Percentiles rank a stretch among this genome's conserved stretches.
Evolutionary conservation across 1,284 basidiomycete genomes (phyloP).

Genomic region (Pisolithus thermaeus): DNA sequence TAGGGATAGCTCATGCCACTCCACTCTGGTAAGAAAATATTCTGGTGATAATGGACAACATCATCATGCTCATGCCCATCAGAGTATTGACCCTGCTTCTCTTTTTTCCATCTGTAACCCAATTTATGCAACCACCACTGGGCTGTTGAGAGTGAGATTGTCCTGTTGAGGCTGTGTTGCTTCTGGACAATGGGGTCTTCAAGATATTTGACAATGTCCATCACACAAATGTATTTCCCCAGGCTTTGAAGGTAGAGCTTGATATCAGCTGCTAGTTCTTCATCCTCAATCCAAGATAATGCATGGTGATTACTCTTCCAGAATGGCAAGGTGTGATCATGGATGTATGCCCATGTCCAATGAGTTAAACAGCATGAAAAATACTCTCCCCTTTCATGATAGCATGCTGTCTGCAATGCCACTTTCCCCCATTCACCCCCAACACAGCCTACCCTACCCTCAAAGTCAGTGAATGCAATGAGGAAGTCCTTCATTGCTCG

Average conservation of each 20-base stretch:
- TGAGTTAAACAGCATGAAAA: too few relatives aligned
- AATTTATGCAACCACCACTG: conserved; percentile 21
- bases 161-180: conserved; percentile 12
- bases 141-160: conserved; percentile 20
- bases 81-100: conserved; percentile 20
- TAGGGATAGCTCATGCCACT: background rate
- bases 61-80: conserved; percentile 26
- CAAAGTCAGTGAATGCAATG: too few relatives aligned
- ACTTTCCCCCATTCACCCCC: too few relatives aligned
- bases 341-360: background rate
- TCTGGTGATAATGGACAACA: conserved; percentile 10
- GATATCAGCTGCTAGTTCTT: conserved; percentile 1
- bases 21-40: conserved; percentile 13
- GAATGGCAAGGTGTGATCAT: background rate
- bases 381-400: too few relatives aligned
- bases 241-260: conserved; percentile 18
- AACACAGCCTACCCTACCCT: too few relatives aligned
- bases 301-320: background rate
- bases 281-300: conserved; percentile 15
- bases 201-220: conserved; percentile 20
- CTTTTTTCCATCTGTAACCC: conserved; percentile 18
- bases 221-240: conserved; percentile 25
- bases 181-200: conserved; percentile 4
- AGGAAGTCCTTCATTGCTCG: too few relatives aligned
- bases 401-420: too few relatives aligned